Percentiles rank a stretch among this genome's conserved stretches.
These are phyloP conservation scores for Diaporthe ilicicola DNA, from an alignment of 2,329 filamentous ascomycete genomes.

Conservation along the genomic window DNA sequence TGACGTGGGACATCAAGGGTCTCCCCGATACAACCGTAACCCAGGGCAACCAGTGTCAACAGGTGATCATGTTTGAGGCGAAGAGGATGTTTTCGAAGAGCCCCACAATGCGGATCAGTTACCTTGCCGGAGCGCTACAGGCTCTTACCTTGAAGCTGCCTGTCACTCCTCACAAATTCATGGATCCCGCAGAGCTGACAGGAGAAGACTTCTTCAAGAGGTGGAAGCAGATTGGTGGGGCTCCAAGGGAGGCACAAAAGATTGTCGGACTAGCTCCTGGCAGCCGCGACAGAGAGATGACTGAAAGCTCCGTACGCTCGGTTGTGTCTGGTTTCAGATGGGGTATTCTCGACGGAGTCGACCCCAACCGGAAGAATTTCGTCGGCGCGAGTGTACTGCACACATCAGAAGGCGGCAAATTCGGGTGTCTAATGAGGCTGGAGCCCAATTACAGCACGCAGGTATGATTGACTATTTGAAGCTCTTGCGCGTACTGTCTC, in stretches of 20 bases:
- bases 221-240: slow-evolving; percentile 97
- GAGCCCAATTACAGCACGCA: slow-evolving; percentile 94
- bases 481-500: neutral
- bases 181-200: slow-evolving; percentile 87
- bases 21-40: slow-evolving; percentile 84
- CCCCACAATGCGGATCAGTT: slow-evolving; percentile 93
- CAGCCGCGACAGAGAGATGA: slow-evolving; percentile 70
- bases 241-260: slow-evolving; percentile 84
- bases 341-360: slow-evolving; percentile 85
- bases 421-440: slow-evolving; percentile 89
- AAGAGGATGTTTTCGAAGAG: slow-evolving; percentile 82
- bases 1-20: slow-evolving; percentile 88
- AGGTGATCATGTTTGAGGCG: slow-evolving; percentile 94
- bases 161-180: slow-evolving; percentile 91
- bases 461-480: slow-evolving; percentile 63
- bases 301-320: slow-evolving; percentile 73
- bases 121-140: slow-evolving; percentile 91
- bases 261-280: slow-evolving; percentile 76
- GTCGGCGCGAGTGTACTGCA: slow-evolving; percentile 90
- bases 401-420: slow-evolving; percentile 85
- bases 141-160: slow-evolving; percentile 91
- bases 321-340: slow-evolving; percentile 88
- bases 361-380: slow-evolving; percentile 92
- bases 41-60: slow-evolving; percentile 82
- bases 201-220: slow-evolving; percentile 98